Base-by-base conservation (phyloP, 2,329 filamentous ascomycete genomes). In the Emmonsiellopsis sp. region DNA sequence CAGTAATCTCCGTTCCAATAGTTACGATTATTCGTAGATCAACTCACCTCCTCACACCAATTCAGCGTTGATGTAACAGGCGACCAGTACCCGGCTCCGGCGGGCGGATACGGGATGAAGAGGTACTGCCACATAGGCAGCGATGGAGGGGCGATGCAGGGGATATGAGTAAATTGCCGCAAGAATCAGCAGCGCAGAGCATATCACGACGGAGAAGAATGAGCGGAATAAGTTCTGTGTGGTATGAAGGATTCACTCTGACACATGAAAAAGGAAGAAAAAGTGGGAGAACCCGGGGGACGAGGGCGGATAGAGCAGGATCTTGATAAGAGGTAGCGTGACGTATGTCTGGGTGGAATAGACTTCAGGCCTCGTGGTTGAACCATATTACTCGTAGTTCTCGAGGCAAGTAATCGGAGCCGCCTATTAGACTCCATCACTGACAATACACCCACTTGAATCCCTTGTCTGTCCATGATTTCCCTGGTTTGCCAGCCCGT, bases 41-140 rank as follows among this genome's bases (percentile, higher is more conserved):
- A 42, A 56, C 67, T 57, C 67, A 84, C 84, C 77, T 89, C 87
- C 76, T 90, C 87, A 65, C 87, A 91, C 79, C 87, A 90, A 67
- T 90, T 88, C 47, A 88, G 63, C 0, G 85, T 88, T 8, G 82
- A 83, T 1, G 85, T 88, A 52, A 86, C 81, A 31, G 84, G 81
- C 4, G 77, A 79, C 85, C 85, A 88, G 65, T 81, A 82, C 14
- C 84, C 84, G 37, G 69, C 61, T 63, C 75, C 73, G 52, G 74
- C 64, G 33, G 77, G 68, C 11, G 78, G 77, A 55, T 71, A 71
- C 17, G 69, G 68, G 58, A 52, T 45, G 32, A 39, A 46, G 6
- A 42, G 32, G 34, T 14, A 31, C 39, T 51, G 13, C 49, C 39
- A 43, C 49, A 51, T 51, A 27, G 6, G 40, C 4, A 21, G 21